Base-by-base conservation (phyloP, 2,329 filamentous ascomycete genomes). In the Aaosphaeria arxii region DNA sequence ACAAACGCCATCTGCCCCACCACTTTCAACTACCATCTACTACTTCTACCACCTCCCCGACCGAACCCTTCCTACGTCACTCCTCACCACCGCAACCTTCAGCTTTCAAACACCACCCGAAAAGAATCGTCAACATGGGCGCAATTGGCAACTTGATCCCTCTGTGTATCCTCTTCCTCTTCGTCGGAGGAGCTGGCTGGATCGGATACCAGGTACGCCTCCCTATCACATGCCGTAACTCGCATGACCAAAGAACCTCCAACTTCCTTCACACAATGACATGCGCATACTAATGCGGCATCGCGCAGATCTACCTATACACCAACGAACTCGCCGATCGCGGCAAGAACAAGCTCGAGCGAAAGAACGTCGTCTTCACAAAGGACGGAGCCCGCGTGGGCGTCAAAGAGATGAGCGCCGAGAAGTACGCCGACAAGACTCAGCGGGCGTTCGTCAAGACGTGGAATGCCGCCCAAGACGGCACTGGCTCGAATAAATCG, bases 331-430 rank as follows among this genome's bases (percentile, higher is more conserved):
- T 91, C 59, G 79, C 82, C 51, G 75, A 82, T 50, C 77, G 81
- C 49, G 86, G 87, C 42, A 81, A 79, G 43, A 77, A 86, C 70
- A 83, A 83, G 63, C 87, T 91, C 81, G 83, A 85, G 67, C 83
- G 83, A 73, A 88, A 87, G 74, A 87, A 91, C 66, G 81, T 91
- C 48, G 76, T 83, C 38, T 87, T 90, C 70, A 86, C 84, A 36
- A 89, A 88, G 66, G 87, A 90, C 48, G 88, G 88, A 47, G 72
- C 88, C 51, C 81, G 82, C 60, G 86, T 91, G 40, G 84, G 84
- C 43, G 80, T 91, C 52, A 87, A 85, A 71, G 78, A 89, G 51
- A 70, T 87, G 43, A 78, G 79, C 55, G 79, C 81, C 46, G 88
- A 91, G 72, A 81, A 80, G 42, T 89, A 89, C 64, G 82, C 88